Conservation (phyloP, 2,329 filamentous ascomycete genomes). For the Berkeleyomyces rouxiae region DNA sequence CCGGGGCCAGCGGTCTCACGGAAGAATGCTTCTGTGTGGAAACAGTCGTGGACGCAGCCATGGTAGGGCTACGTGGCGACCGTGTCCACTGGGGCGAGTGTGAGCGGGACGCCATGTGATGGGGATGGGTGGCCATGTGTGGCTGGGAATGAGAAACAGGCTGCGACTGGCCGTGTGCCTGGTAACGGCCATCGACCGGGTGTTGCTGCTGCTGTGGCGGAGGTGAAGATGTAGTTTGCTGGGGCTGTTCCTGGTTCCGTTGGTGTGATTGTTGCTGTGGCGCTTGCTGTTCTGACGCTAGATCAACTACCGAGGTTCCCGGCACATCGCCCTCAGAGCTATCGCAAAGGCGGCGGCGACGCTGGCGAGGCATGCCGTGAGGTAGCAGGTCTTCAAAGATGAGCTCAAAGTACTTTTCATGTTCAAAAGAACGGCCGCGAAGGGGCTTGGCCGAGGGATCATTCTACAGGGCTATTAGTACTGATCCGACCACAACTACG, state of each 20-base stretch:
- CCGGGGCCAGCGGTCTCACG: constrained; percentile 21
- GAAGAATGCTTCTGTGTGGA: background rate
- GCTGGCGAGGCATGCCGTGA: constrained; percentile 9
- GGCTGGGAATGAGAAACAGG: background rate
- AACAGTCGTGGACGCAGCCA: background rate
- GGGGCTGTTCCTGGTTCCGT: constrained; percentile 19
- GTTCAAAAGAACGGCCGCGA: constrained; percentile 40
- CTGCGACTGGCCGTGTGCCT: background rate
- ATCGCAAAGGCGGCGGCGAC: background rate
- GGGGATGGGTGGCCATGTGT: background rate
- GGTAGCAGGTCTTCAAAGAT: constrained; percentile 40
- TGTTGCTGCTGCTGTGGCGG: constrained; percentile 11
- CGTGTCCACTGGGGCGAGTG: background rate
- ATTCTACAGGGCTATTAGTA: constrained; percentile 24
- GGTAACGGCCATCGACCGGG: background rate
- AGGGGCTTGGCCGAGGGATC: constrained; percentile 41
- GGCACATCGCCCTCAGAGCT: background rate
- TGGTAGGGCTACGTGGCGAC: background rate
- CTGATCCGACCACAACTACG: background rate
- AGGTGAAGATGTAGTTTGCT: constrained; percentile 24
- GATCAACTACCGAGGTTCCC: background rate
- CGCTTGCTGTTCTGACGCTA: background rate
- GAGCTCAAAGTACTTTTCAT: constrained; percentile 44
- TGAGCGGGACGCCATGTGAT: background rate
- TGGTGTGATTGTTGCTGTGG: background rate